Percentiles rank a stretch among this genome's conserved stretches.
Evolutionary conservation across 139 green algal species (phyloP).

Genomic region (Chlamydomonas sp.): DNA sequence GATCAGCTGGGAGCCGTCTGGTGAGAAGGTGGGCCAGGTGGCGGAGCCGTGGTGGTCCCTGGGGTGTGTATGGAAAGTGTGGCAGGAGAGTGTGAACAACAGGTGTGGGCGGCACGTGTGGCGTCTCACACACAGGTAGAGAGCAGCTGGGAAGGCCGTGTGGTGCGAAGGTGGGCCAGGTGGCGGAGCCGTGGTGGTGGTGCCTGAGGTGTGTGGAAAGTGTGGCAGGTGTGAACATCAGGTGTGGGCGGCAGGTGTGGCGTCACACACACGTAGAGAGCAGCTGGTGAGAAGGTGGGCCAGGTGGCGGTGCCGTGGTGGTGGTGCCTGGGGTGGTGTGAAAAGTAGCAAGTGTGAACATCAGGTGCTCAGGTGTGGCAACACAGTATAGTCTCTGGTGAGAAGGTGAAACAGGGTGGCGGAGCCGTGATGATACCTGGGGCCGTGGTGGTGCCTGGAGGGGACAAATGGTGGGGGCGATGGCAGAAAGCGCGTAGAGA

Average conservation of each 20-base stretch:
- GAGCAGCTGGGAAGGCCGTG: constrained; percentile 54
- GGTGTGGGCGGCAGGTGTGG: no score
- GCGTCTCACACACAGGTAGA: no score
- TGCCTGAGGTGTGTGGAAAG: no score
- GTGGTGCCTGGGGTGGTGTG: no score
- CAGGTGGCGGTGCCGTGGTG: constrained; percentile 42
- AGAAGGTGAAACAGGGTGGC: constrained; percentile 58
- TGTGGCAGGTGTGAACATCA: no score
- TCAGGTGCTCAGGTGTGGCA: no score
- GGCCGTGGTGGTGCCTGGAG: constrained; percentile 1
- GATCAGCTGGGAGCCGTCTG: constrained; percentile 54
- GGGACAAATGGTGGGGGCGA: background rate
- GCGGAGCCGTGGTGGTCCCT: constrained; percentile 42
- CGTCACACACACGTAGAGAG: no score
- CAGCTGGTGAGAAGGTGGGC: constrained; percentile 61
- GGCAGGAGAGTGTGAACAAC: no score
- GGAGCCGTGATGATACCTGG: no score
- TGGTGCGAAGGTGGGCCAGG: constrained; percentile 59
- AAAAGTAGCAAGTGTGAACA: no score
- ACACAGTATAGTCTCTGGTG: constrained; percentile 51
- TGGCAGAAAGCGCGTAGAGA: background rate
- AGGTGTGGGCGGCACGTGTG: no score
- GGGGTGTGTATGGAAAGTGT: no score
- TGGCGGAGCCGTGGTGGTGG: constrained; percentile 38
- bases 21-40: constrained; percentile 55